Evolutionary conservation across 495 filamentous ascomycete genomes (phyloP).

Genomic region (Trichoderma reesei): DNA sequence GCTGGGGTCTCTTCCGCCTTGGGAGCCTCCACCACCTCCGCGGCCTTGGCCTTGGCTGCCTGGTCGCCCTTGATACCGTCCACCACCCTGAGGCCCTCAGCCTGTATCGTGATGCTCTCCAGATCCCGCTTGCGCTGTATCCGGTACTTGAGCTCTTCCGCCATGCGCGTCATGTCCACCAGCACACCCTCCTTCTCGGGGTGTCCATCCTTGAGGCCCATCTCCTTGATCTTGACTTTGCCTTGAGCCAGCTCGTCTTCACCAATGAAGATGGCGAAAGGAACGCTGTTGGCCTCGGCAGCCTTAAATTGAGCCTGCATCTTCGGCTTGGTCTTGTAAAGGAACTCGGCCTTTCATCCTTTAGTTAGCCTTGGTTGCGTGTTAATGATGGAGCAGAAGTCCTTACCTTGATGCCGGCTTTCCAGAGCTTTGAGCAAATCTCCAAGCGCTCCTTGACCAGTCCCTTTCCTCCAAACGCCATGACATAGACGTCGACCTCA

Average conservation of each 20-base stretch:
- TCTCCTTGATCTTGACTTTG: conserved; percentile 75
- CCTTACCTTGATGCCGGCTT: conserved; percentile 62
- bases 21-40: not conserved
- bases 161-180: conserved; percentile 50
- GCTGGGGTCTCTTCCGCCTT: not conserved
- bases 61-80: conserved; percentile 25
- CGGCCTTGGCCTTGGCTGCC: conserved; percentile 15
- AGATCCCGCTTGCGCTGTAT: conserved; percentile 30
- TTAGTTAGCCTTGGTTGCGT: conserved; percentile 12
- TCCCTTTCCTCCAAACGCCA: conserved; percentile 83
- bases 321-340: conserved; percentile 71
- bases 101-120: conserved; percentile 25
- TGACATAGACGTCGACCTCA: conserved; percentile 81
- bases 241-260: conserved; percentile 68
- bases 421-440: conserved; percentile 63
- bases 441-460: conserved; percentile 72
- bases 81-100: conserved; percentile 29
- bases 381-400: not conserved
- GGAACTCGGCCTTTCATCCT: conserved; percentile 54
- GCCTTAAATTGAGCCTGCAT: conserved; percentile 69
- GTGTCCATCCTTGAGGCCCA: conserved; percentile 68
- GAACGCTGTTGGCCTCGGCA: conserved; percentile 60
- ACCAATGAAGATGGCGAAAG: conserved; percentile 68
- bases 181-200: conserved; percentile 78
- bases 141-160: conserved; percentile 45